Evolutionary conservation across 805 yeast species (phyloP), one percentile per base, ranked within the genome.

Genomic region (Candida glaebosa): DNA sequence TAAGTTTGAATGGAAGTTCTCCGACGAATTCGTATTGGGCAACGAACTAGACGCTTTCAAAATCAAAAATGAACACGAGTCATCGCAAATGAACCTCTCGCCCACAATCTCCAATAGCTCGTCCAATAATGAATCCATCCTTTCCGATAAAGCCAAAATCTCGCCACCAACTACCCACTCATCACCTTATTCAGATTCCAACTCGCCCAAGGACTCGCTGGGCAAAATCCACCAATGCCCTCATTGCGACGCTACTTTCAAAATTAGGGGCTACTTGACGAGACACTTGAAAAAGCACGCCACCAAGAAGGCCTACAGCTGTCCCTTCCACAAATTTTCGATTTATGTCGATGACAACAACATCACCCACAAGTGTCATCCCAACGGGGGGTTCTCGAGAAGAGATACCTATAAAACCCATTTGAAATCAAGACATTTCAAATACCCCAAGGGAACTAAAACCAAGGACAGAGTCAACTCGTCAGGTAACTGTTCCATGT

Each of bases 401-500:
- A 65, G 82, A 51, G 83, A 78, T 53, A 77, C 83, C 5, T 76
- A 74, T 55, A 76, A 76, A 50, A 78, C 79, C 2, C 83, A 78
- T 54, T 63, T 78, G 39, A 77, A 76, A 50, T 71, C 81, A 6
- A 60, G 78, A 41, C 83, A 78, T 54, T 78, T 78, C 53, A 69
- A 69, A 34, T 78, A 77, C 48, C 83, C 83, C 26, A 67, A 75
- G 30, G 82, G 81, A 3, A 74, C 77, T 10, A 69, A 69, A 46
- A 67, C 76, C 3, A 67, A 65, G 43, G 72, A 70, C 37, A 54
- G 82, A 38, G 51, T 60, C 15, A 56, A 54, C 38, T 58, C 71
- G 9, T 56, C 70, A 4, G 82, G 82, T 9, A 58, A 70, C 34
- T 78, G 82, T 55, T 73, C 78, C 17, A 76, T 78, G 61, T 78